These are phyloP conservation scores for Mycena floridula DNA, from an alignment of 768 basidiomycete genomes.

Conservation along the genomic window DNA sequence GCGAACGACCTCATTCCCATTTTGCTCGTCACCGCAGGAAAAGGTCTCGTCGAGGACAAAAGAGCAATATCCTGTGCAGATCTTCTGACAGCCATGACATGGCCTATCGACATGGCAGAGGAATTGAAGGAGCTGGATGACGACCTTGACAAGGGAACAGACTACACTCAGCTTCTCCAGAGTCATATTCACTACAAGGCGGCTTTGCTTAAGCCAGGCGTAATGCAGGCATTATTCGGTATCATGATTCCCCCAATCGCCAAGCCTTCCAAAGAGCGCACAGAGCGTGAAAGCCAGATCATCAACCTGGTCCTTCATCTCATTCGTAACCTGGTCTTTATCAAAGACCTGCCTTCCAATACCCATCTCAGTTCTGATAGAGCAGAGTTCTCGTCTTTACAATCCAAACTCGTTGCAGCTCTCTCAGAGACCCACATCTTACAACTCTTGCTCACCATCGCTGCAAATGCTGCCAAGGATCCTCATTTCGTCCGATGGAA, in stretches of 20 bases:
- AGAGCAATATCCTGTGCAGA: slow-evolving; percentile 81
- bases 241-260: slow-evolving; percentile 77
- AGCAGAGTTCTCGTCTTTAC: slow-evolving; percentile 71
- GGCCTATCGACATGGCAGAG: slow-evolving; percentile 95
- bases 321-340: slow-evolving; percentile 90
- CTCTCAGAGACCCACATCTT: slow-evolving; percentile 69
- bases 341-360: slow-evolving; percentile 78
- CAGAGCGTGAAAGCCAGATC: slow-evolving; percentile 77
- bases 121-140: slow-evolving; percentile 92
- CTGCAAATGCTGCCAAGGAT: slow-evolving; percentile 70
- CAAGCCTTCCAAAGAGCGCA: slow-evolving; percentile 61
- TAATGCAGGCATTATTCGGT: slow-evolving; percentile 65
- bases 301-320: slow-evolving; percentile 86
- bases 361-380: slow-evolving; percentile 70
- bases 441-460: slow-evolving; percentile 78
- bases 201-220: slow-evolving; percentile 59
- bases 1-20: slow-evolving; percentile 87
- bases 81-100: slow-evolving; percentile 94
- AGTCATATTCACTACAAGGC: slow-evolving; percentile 91
- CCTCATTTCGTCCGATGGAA: slow-evolving; percentile 84
- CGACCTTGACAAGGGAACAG: slow-evolving; percentile 71
- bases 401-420: slow-evolving; percentile 67
- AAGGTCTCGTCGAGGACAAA: slow-evolving; percentile 74
- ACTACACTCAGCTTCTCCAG: slow-evolving; percentile 78
- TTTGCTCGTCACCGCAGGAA: slow-evolving; percentile 73